Evolutionary conservation across 2,329 filamentous ascomycete species (phyloP).

Genomic region (Claviceps pusilla): DNA sequence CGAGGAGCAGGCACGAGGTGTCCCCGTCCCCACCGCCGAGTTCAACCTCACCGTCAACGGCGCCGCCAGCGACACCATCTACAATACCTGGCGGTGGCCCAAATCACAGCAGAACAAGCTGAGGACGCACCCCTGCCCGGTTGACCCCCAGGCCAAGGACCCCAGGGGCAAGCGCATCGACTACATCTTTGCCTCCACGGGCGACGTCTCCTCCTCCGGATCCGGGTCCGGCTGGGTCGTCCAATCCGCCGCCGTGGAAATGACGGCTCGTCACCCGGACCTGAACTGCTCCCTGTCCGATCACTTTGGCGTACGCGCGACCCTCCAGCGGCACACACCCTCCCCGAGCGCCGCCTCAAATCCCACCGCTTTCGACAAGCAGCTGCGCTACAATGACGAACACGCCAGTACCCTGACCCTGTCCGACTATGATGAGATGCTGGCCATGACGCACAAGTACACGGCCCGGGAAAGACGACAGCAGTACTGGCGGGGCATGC

Average conservation of each 20-base stretch:
- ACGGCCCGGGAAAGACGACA: slow-evolving; percentile 55
- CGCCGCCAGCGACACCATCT: slow-evolving; percentile 67
- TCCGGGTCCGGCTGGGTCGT: slow-evolving; percentile 47
- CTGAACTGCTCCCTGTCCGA: slow-evolving; percentile 81
- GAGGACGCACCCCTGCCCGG: slow-evolving; percentile 36
- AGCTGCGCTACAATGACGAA: slow-evolving; percentile 16
- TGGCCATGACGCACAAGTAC: slow-evolving; percentile 56
- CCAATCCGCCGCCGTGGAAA: slow-evolving; percentile 54
- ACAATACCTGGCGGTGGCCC: slow-evolving; percentile 91
- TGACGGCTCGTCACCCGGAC: slow-evolving; percentile 66
- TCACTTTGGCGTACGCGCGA: slow-evolving; percentile 82
- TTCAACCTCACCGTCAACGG: slow-evolving; percentile 72
- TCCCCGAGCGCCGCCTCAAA: slow-evolving; percentile 7
- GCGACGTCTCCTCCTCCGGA: slow-evolving; percentile 14
- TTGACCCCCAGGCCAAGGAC: slow-evolving; percentile 54
- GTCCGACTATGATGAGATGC: slow-evolving; percentile 46
- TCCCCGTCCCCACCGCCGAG: slow-evolving; percentile 57
- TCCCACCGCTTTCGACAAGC: slow-evolving; percentile 15
- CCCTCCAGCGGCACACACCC: slow-evolving; percentile 39
- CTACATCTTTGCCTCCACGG: slow-evolving; percentile 73
- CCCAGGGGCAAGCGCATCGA: slow-evolving; percentile 74
- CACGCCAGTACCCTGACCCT: slow-evolving; percentile 9
- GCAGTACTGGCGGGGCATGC: slow-evolving; percentile 52
- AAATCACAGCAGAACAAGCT: slow-evolving; percentile 54
- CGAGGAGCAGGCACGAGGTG: slow-evolving; percentile 49